Evolutionary conservation across 306 rosid species (phyloP).

Genomic region (Prunus padus): DNA sequence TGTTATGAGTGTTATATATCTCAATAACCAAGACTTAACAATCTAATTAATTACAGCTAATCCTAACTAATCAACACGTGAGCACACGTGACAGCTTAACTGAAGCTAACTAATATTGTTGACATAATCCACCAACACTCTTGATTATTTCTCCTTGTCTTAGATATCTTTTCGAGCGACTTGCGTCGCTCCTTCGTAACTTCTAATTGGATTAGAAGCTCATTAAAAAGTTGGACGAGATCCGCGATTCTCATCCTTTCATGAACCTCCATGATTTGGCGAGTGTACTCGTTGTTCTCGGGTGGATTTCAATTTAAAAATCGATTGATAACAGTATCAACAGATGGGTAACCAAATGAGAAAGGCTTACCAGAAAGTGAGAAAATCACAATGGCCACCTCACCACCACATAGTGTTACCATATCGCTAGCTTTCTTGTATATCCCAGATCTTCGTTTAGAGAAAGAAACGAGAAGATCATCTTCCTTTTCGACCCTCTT

Average conservation of each 20-base stretch:
- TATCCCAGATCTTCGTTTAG: conserved; percentile 32
- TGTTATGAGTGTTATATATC: too few relatives aligned
- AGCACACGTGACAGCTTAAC: too few relatives aligned
- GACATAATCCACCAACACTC: conserved; percentile 46
- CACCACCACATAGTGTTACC: conserved; percentile 33
- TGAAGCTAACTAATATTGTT: too few relatives aligned
- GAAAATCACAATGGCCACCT: conserved; percentile 30
- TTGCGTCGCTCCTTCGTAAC: conserved; percentile 14
- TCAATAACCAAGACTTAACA: too few relatives aligned
- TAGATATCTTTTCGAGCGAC: background rate
- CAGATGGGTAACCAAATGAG: conserved; percentile 31
- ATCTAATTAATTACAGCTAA: too few relatives aligned
- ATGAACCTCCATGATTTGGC: conserved; percentile 25
- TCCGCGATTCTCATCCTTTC: conserved; percentile 18
- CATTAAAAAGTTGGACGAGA: conserved; percentile 18
- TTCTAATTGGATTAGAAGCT: conserved; percentile 16
- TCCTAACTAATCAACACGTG: too few relatives aligned
- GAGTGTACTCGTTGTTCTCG: background rate
- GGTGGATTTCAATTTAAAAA: background rate
- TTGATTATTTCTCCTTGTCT: background rate
- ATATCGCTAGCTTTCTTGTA: conserved; percentile 38
- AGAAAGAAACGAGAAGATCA: conserved; percentile 33
- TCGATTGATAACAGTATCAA: conserved; percentile 21
- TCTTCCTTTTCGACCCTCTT: conserved; percentile 37
- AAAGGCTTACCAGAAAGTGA: conserved; percentile 42